Conservation (phyloP, 352 stramenopile genomes). For the Phytophthora rubi region DNA sequence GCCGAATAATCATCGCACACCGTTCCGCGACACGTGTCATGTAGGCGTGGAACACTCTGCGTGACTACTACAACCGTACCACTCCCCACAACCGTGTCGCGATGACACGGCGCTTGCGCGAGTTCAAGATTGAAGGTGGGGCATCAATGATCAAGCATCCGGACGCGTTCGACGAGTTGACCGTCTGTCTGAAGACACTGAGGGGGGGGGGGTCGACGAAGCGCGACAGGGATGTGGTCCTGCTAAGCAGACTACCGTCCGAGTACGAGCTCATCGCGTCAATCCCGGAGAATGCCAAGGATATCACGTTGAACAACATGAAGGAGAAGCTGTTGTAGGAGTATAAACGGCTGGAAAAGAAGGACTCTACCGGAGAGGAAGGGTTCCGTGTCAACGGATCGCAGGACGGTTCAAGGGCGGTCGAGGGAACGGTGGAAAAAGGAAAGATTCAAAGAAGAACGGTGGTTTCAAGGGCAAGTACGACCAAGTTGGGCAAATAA, state of each 20-base stretch:
- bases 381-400: not conserved
- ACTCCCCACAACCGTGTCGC: constrained; percentile 37
- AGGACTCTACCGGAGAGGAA: constrained; percentile 2
- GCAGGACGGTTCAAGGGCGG: no score
- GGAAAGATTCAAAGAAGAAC: no score
- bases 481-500: no score
- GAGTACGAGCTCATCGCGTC: constrained; percentile 34
- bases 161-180: constrained; percentile 35
- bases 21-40: no score
- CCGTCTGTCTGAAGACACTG: constrained; percentile 28
- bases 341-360: constrained; percentile 17
- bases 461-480: no score
- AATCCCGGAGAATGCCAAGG: constrained; percentile 23
- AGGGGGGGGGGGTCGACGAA: constrained; percentile 26
- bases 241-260: constrained; percentile 22
- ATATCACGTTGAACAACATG: constrained; percentile 17
- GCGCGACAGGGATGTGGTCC: constrained; percentile 29
- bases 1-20: no score
- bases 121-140: not conserved
- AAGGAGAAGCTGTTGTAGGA: constrained; percentile 22
- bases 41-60: no score
- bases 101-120: constrained; percentile 11
- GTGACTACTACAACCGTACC: constrained; percentile 30
- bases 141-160: constrained; percentile 19
- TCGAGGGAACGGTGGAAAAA: no score